Base-by-base conservation (phyloP, 768 basidiomycete species). In the Cytidiella melzeri region DNA sequence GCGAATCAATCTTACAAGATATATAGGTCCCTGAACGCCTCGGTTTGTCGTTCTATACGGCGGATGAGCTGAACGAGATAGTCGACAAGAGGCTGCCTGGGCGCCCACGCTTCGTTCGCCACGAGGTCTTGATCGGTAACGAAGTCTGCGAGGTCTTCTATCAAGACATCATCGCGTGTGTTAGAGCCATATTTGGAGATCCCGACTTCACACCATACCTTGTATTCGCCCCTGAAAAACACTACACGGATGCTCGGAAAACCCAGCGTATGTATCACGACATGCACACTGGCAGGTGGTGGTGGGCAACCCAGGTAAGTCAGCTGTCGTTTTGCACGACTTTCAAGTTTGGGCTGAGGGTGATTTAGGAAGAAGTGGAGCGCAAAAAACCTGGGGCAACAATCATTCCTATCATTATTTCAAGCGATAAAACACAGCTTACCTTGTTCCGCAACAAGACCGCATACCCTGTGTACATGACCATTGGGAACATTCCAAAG, bases 271-370 rank as follows among this genome's bases (percentile, higher is more conserved):
- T 73, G 0, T 75, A 67, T 48, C 54, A 60, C 50, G 73, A 77
- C 40, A 69, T 77, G 67, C 63, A 75, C 37, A 77, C 73, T 0
- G 73, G 70, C 0, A 65, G 68, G 40, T 79, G 77, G 77, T 77
- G 75, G 77, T 77, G 75, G 75, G 42, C 42, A 7, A 69, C 64
- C 1, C 76, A 77, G 64, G 76, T 75, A 52, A 25, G n/a, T 39
- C 15, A 25, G 28, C 10, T 5, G 7, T 36, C n/a, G n/a, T 41
- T n/a, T 40, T 36, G 34, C n/a, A 10, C n/a, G n/a, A n/a, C n/a
- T n/a, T n/a, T n/a, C n/a, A n/a, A n/a, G n/a, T n/a, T n/a, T n/a
- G n/a, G n/a, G n/a, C n/a, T n/a, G n/a, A n/a, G n/a, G n/a, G 9
- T 4, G 41, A 21, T 27, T 30, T 39, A 61, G 55, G 36, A 18